Conservation (phyloP, 225 moss, liverwort and hornwort species). For the Ulota crispa region DNA sequence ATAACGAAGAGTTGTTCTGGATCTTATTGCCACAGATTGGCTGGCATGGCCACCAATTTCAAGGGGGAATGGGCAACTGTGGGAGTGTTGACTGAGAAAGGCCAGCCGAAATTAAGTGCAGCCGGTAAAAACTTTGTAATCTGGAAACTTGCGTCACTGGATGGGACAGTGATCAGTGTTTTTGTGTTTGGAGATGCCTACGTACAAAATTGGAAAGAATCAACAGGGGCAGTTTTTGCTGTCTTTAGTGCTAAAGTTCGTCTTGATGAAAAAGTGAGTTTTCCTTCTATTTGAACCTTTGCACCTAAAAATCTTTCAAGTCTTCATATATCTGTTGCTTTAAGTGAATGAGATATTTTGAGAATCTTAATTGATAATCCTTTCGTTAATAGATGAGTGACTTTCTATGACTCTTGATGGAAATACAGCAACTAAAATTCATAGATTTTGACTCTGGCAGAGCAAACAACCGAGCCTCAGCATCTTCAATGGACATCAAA, state of each 20-base stretch:
- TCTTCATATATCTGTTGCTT: neutral
- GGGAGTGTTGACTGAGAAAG: slow-evolving; percentile 80
- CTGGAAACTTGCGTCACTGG: slow-evolving; percentile 88
- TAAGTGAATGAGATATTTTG: neutral
- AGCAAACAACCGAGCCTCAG: slow-evolving; percentile 77
- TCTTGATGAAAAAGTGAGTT: slow-evolving; percentile 73
- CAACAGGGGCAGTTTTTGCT: slow-evolving; percentile 69
- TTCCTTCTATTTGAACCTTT: slow-evolving; percentile 3
- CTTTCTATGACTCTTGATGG: neutral
- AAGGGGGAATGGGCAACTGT: slow-evolving; percentile 89
- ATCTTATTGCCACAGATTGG: slow-evolving; percentile 45
- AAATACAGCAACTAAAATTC: neutral
- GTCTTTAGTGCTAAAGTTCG: slow-evolving; percentile 80
- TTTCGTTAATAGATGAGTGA: neutral
- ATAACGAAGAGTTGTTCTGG: neutral
- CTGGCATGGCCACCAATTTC: slow-evolving; percentile 71
- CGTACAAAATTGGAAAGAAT: slow-evolving; percentile 73
- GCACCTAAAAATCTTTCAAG: neutral
- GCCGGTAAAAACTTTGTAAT: slow-evolving; percentile 80
- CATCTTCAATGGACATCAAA: slow-evolving; percentile 74
- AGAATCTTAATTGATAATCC: neutral
- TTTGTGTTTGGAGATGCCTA: slow-evolving; percentile 95
- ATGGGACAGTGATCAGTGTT: slow-evolving; percentile 56
- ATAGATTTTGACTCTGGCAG: slow-evolving; percentile 41
- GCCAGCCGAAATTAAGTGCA: slow-evolving; percentile 70